Conservation (phyloP, 768 basidiomycete species). For the Saitozyma sp. region DNA sequence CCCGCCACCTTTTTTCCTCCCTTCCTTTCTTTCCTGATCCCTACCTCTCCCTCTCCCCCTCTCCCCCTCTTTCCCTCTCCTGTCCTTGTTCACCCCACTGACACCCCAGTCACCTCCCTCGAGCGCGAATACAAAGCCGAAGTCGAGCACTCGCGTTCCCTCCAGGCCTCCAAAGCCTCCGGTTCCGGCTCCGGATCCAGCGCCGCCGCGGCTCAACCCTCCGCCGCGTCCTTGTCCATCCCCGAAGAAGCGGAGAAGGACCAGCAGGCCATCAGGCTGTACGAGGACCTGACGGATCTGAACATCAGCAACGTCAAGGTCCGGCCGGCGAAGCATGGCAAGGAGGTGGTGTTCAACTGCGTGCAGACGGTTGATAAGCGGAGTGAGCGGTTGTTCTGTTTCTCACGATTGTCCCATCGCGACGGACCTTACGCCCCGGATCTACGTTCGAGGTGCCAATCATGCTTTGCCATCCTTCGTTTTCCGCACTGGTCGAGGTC, state of each 20-base stretch:
- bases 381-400: conserved; percentile 28
- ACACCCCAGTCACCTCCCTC: conserved; percentile 7
- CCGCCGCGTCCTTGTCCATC: conserved; percentile 6
- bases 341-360: conserved; percentile 68
- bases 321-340: conserved; percentile 56
- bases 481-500: no score
- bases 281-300: conserved; percentile 83
- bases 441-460: no score
- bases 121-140: conserved; percentile 46
- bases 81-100: no score
- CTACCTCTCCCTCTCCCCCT: no score
- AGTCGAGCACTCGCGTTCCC: conserved; percentile 32
- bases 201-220: neutral
- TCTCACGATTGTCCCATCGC: neutral
- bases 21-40: no score
- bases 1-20: no score
- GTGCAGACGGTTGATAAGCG: conserved; percentile 50
- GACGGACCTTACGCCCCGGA: neutral
- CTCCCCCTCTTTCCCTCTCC: no score
- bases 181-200: neutral
- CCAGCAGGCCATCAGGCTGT: conserved; percentile 66
- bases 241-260: conserved; percentile 58
- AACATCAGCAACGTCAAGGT: conserved; percentile 67
- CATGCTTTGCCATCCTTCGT: no score
- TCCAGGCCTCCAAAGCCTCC: conserved; percentile 16